phyloP scores from a whole-genome alignment of 495 filamentous ascomycete genomes.

The Penicillium pulvis region DNA sequence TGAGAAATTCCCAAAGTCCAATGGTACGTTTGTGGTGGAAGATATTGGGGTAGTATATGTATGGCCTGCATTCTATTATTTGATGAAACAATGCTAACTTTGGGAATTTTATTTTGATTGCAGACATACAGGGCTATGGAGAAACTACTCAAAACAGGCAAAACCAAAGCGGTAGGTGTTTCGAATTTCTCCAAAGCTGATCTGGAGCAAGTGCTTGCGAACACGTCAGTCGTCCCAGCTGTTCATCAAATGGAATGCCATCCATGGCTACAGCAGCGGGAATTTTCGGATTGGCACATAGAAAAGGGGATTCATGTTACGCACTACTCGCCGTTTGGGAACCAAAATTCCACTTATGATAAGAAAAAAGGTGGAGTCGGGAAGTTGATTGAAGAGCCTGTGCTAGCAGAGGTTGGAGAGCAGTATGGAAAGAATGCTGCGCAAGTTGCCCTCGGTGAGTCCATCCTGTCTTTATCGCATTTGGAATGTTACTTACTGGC shows the following conservation, averaged over 20 bases:
- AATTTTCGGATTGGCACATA: constrained; percentile 58
- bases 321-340: constrained; percentile 71
- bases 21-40: constrained; percentile 46
- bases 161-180: constrained; percentile 67
- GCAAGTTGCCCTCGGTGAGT: constrained; percentile 62
- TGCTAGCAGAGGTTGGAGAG: constrained; percentile 60
- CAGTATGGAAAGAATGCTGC: constrained; percentile 63
- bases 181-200: constrained; percentile 70
- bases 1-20: constrained; percentile 43
- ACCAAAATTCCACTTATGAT: constrained; percentile 66
- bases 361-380: constrained; percentile 47
- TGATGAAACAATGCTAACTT: neutral
- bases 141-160: constrained; percentile 54
- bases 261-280: constrained; percentile 62
- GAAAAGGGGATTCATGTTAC: constrained; percentile 60
- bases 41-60: constrained; percentile 55
- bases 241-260: constrained; percentile 68
- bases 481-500: neutral
- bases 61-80: constrained; percentile 21
- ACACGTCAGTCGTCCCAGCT: constrained; percentile 60
- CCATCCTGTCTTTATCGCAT: constrained; percentile 6
- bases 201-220: constrained; percentile 65
- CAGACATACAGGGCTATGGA: constrained; percentile 70
- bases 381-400: constrained; percentile 63
- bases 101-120: constrained; percentile 8